Base-by-base conservation (phyloP, 257 asterid species). In the Paraleonurus japonicus region DNA sequence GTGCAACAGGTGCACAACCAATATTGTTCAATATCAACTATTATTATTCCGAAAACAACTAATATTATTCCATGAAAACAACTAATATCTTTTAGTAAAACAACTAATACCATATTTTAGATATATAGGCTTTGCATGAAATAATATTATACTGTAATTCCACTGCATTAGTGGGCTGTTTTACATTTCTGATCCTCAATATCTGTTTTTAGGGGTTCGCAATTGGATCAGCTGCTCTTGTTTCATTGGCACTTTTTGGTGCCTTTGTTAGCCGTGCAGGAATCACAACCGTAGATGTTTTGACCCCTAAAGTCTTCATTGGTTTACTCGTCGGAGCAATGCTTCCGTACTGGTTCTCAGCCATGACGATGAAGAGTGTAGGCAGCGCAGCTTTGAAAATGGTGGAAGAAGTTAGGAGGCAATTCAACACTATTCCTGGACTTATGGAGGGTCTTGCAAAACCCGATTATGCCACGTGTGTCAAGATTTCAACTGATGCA, bases 261-360 rank as follows among this genome's bases (percentile, higher is more conserved):
- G 97, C 97, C 68, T 91, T 91, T 72, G 97, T 91, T 65, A 91
- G 97, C 81, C 90, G 95, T 17, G 97, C 97, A 1, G 89, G 26
- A 60, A 83, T 91, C 64, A 72, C 87, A 12, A 84, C 85, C 4
- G 97, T 91, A 20, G 86, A 91, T 78, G 96, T 89, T 24, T 76
- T 91, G 90, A 89, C 93, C 64, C 96, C 95, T 0, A 82, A 91
- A 81, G 96, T 91, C 63, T 91, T 91, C 82, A 91, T 91, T 48
- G 95, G 97, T 60, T 71, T 91, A 65, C 72, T 91, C 41, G 95
- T 91, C 43, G 96, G 97, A 65, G 97, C 95, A 13, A 91, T 91
- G 97, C 97, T 89, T 23, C 96, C 97, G 1, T 91, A 91, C 78
- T 91, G 97, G 97, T 91, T 91, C 77, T 91, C 97, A 2, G 97